Conservation (phyloP, 441 rosid genomes). For the Pelargonium citronellum region DNA sequence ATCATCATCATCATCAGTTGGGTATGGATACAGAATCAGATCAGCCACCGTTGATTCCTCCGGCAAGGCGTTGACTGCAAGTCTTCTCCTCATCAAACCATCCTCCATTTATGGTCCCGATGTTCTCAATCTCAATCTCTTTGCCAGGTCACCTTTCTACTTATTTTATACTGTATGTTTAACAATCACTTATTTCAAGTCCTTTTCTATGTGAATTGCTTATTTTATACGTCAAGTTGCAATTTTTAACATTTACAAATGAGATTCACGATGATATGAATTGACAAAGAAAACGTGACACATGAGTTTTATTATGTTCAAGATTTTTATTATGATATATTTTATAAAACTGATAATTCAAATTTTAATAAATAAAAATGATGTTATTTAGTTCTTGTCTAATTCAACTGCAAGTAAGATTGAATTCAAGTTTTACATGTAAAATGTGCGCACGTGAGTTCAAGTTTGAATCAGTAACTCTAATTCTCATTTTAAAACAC, state of each 20-base stretch:
- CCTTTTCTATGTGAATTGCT: not conserved
- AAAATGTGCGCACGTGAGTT: not conserved
- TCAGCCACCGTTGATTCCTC: not conserved
- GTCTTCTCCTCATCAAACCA: constrained; percentile 13
- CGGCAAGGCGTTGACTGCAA: not conserved
- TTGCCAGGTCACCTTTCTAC: constrained; percentile 3
- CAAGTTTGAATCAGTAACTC: not conserved
- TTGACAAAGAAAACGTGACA: not conserved
- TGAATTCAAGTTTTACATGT: too few species aligned
- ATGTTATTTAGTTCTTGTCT: too few species aligned
- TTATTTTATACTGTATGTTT: not conserved
- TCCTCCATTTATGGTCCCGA: constrained; percentile 16
- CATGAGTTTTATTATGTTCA: not conserved
- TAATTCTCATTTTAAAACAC: too few species aligned
- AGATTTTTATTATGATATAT: too few species aligned
- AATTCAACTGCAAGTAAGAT: too few species aligned
- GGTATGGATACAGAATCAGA: constrained; percentile 12
- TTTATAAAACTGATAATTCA: too few species aligned
- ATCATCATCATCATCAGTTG: not conserved
- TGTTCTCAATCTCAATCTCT: constrained; percentile 9
- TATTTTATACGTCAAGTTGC: too few species aligned
- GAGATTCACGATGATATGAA: too few species aligned
- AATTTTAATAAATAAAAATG: too few species aligned
- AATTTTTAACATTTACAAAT: too few species aligned
- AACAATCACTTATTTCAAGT: too few species aligned